Base-by-base conservation (phyloP, 345 rosid genomes). In the Iberis pinnata region DNA sequence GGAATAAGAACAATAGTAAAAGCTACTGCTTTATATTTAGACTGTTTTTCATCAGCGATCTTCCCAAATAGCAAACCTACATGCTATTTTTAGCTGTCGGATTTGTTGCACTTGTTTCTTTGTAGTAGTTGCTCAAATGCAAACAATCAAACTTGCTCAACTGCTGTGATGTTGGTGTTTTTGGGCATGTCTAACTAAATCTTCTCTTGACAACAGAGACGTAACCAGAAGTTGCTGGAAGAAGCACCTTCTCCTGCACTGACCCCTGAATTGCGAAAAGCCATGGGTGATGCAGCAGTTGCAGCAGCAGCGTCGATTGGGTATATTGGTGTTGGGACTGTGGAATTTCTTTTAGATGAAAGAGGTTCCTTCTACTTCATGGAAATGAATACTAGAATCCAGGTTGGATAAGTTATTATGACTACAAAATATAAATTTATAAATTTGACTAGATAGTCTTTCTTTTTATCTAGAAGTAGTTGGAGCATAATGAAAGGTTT, bases 371-470 rank as follows among this genome's bases (percentile, higher is more conserved):
- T 92, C 75, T 92, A 84, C 73, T 92, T 92, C 78, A 92, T 92
- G 98, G 98, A 92, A 83, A 92, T 92, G 98, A 92, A 87, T 70
- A 88, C 98, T 53, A 80, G 98, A 69, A 88, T 92, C 67, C 98
- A 92, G 98, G 98, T 87, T 41, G 16, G 56, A 41, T 17, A 36
- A 40, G 18, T 29, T 17, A 19, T 49, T 20, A 9, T 38, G 24
- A n/a, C 43, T 37, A 31, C 45, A 45, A 18, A 32, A 15, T 26
- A 9, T 65, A 49, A 24, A 33, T 6, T 36, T 18, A 12, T 12
- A 29, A 44, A 32, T 43, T 19, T 43, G 15, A 15, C 25, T 12
- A 40, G 1, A 40, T 11, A 51, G 22, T 36, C 12, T 5, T 22
- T 22, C 14, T 45, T 13, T 27, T 5, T 4, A 5, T 1, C 8